These are phyloP conservation scores for Spiromyces aspiralis DNA, from an alignment of 371 early-diverging fungal genomes.

Conservation along the genomic window DNA sequence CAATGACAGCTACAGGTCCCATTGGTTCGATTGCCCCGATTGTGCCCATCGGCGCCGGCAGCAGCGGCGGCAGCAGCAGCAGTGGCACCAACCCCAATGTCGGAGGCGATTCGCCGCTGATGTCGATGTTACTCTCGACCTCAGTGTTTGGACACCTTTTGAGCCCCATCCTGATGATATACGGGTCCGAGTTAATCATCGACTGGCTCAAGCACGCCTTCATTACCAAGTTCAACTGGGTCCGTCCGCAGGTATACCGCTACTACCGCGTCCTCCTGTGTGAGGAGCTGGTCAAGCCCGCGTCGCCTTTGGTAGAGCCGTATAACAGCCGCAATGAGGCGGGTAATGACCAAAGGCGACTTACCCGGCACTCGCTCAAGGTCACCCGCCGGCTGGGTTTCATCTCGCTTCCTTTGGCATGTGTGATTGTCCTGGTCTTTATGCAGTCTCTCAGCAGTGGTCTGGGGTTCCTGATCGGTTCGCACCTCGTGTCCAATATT, in stretches of 20 bases:
- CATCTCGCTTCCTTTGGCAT: background rate
- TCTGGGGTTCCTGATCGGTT: conserved; percentile 66
- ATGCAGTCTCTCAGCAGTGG: conserved; percentile 77
- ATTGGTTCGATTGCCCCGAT: background rate
- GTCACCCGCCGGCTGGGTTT: background rate
- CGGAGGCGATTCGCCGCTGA: conserved; percentile 13
- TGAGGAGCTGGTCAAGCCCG: conserved; percentile 58
- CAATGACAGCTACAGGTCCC: background rate
- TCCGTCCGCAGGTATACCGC: conserved; percentile 72
- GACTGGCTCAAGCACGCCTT: conserved; percentile 98
- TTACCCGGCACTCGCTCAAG: background rate
- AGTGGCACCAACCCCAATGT: conserved; percentile 15
- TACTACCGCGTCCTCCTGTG: conserved; percentile 75
- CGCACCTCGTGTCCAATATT: background rate
- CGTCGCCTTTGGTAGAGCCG: background rate
- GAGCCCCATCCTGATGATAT: conserved; percentile 68
- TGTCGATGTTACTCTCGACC: conserved; percentile 14
- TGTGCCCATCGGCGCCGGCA: background rate
- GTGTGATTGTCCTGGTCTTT: conserved; percentile 48
- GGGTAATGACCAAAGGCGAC: background rate
- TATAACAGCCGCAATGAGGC: background rate
- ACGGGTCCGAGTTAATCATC: conserved; percentile 76
- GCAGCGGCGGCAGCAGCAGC: background rate
- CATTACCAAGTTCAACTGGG: conserved; percentile 91
- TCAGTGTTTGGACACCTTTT: conserved; percentile 31